phyloP scores from a whole-genome alignment of 306 rosid species.

The Gynostemma pentaphyllum region DNA sequence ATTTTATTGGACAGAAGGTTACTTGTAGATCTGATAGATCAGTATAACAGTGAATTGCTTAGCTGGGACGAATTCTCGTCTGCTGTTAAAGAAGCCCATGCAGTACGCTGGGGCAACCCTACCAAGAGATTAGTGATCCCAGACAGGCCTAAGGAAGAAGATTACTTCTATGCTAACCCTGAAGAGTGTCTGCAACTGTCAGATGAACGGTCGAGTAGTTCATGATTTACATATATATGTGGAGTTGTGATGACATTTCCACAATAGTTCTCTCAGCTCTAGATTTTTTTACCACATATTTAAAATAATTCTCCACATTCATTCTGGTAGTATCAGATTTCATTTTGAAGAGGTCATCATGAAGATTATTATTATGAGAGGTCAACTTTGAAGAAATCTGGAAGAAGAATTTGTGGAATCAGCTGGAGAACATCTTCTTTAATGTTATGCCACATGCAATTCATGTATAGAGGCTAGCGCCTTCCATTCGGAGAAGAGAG shows the following conservation, averaged over 20 bases:
- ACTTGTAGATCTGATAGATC: conserved; percentile 78
- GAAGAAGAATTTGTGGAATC: conserved; percentile 25
- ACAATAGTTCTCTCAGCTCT: conserved; percentile 18
- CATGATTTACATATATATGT: conserved; percentile 26
- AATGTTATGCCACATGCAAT: conserved; percentile 41
- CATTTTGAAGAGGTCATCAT: conserved; percentile 21
- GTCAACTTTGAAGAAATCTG: conserved; percentile 24
- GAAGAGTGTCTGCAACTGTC: conserved; percentile 63
- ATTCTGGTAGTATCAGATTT: conserved; percentile 27
- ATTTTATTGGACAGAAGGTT: conserved; percentile 69
- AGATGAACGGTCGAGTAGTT: conserved; percentile 42
- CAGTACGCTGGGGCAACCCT: conserved; percentile 72
- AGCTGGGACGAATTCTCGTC: conserved; percentile 77
- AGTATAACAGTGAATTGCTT: conserved; percentile 35
- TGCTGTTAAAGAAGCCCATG: conserved; percentile 72
- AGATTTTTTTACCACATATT: conserved; percentile 31
- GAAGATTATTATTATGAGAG: conserved; percentile 27
- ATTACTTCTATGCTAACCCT: conserved; percentile 87
- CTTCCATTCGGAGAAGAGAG: conserved; percentile 71
- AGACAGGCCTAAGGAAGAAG: conserved; percentile 93
- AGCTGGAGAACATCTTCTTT: conserved; percentile 28
- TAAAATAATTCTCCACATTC: conserved; percentile 26
- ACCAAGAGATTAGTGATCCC: conserved; percentile 51
- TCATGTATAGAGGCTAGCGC: conserved; percentile 95
- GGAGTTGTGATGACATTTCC: conserved; percentile 11